phyloP scores from a whole-genome alignment of 2,329 filamentous ascomycete genomes.

The Aspergillus fructus region DNA sequence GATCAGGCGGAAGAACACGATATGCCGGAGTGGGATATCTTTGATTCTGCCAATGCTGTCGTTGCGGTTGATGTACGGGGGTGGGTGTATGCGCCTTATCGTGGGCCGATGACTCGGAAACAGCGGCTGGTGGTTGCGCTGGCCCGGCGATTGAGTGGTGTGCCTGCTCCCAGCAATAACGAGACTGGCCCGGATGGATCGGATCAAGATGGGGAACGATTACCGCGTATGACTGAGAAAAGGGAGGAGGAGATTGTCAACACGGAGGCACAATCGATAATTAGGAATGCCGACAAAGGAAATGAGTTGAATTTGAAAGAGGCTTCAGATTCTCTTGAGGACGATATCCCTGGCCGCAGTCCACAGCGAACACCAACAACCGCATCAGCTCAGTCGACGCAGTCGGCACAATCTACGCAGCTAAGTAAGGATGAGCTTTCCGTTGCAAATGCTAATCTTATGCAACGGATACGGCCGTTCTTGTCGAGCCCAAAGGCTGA shows the following conservation, averaged over 20 bases:
- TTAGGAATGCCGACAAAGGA: constrained; percentile 69
- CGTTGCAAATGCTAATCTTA: constrained; percentile 79
- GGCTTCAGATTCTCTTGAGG: constrained; percentile 47
- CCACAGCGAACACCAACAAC: constrained; percentile 46
- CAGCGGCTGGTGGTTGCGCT: constrained; percentile 85
- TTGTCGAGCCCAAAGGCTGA: constrained; percentile 78
- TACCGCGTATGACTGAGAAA: constrained; percentile 40
- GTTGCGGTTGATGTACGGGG: constrained; percentile 94
- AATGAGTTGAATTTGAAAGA: constrained; percentile 67
- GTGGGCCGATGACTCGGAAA: constrained; percentile 79
- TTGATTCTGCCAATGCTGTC: constrained; percentile 78
- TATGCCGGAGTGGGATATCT: constrained; percentile 73
- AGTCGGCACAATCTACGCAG: constrained; percentile 12
- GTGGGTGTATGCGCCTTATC: constrained; percentile 88
- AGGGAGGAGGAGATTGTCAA: constrained; percentile 67
- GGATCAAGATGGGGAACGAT: constrained; percentile 1
- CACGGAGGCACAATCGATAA: constrained; percentile 73
- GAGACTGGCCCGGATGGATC: constrained; percentile 29
- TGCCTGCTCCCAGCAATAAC: constrained; percentile 63
- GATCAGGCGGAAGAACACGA: constrained; percentile 61
- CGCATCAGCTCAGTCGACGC: constrained; percentile 40
- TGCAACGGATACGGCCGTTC: constrained; percentile 85
- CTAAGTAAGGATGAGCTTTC: constrained; percentile 75
- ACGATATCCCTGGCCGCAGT: constrained; percentile 26
- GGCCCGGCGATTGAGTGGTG: constrained; percentile 81